Evolutionary conservation across 805 yeast genomes (phyloP).

Genomic region (Saccharomycopsis sp.): DNA sequence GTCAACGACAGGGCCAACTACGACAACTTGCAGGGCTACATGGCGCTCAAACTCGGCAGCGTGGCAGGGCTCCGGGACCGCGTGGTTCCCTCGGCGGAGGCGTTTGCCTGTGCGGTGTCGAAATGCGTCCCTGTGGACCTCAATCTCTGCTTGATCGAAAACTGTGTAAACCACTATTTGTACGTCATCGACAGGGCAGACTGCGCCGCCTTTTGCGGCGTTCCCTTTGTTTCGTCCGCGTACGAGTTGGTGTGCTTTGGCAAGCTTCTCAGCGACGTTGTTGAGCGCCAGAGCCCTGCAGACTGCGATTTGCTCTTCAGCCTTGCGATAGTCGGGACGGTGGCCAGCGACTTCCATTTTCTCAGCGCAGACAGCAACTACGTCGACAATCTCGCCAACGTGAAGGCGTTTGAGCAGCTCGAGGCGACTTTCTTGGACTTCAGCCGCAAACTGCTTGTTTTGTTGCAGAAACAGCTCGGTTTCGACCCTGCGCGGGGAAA

Average conservation of each 20-base stretch:
- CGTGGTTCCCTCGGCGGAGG: neutral
- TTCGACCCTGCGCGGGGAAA: neutral
- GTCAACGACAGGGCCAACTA: neutral
- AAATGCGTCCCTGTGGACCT: neutral
- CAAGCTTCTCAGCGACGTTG: slow-evolving; percentile 2
- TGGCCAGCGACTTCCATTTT: neutral
- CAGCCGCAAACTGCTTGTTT: neutral
- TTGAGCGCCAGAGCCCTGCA: neutral
- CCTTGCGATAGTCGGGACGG: neutral
- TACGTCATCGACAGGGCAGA: neutral
- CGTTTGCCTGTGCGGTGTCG: neutral
- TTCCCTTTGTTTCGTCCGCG: neutral
- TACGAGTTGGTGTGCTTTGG: slow-evolving; percentile 5
- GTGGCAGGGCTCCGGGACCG: neutral
- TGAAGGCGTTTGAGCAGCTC: neutral
- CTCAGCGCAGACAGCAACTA: neutral
- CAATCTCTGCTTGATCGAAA: slow-evolving; percentile 1
- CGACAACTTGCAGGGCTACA: neutral
- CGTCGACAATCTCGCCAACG: neutral
- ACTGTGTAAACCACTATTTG: slow-evolving; percentile 8
- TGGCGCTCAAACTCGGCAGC: neutral
- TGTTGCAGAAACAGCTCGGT: neutral
- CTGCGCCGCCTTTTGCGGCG: neutral
- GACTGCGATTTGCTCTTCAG: neutral
- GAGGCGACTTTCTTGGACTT: neutral